Evolutionary conservation across 148 eudicot genomes (phyloP), one percentile per base, ranked within the genome.

Genomic region (Fallopia convolvulus): DNA sequence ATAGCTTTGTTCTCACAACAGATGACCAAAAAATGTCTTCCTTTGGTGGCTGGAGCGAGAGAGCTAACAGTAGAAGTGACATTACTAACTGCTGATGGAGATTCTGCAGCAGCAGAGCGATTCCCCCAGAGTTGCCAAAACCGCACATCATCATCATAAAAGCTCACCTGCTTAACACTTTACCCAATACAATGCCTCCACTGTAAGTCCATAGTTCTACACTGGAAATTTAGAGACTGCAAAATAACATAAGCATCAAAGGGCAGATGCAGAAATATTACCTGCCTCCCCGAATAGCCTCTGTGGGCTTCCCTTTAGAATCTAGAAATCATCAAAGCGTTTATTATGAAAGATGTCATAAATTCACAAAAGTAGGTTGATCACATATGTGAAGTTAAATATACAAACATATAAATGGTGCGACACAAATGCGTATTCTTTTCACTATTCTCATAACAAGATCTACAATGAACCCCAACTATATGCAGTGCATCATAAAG

Each of bases 231-330:
- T 52, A 58, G 26, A 58, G 32, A 33, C 20, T 14, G 21, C 72
- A 68, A 39, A 68, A 9, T 21, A 46, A 26, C 14, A 18, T 40
- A 36, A 83, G 11, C 56, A 71, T 76, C 14, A 26, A 30, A 76
- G 66, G 49, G 61, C 72, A 84, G 71, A 72, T 77, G 77, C 63
- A 32, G 76, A 76, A 74, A 70, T 32, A 80, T 81, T 84, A 94
- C 99, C 99, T 94, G 79, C 99, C 99, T 76, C 99, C 99, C 5
- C 91, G 84, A 78, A 94, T 88, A 52, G 99, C 99, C 86, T 94
- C 99, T 12, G 99, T 87, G 52, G 95, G 99, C 77, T 94, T 94
- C 71, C 99, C 99, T 86, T 81, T 92, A 58, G 87, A 79, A 75
- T 92, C 99, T 92, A 75, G 8, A 23, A 82, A 78, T 20, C 23